Evolutionary conservation across 495 filamentous ascomycete genomes (phyloP).

Genomic region (Daldinia childiae): DNA sequence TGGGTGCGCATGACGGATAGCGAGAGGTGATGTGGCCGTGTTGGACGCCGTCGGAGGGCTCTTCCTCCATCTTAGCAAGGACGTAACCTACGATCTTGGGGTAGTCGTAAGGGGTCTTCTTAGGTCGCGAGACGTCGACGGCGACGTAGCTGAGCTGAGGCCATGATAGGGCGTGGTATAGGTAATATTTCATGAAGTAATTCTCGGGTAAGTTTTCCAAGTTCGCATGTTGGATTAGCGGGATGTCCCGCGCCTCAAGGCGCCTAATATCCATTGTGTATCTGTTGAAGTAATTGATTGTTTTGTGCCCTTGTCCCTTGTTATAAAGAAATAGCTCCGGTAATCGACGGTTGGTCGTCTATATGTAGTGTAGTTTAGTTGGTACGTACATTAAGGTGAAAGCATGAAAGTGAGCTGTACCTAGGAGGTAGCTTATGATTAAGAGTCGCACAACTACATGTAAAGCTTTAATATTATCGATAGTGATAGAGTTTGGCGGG

Average conservation of each 20-base stretch:
- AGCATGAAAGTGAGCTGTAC: background rate
- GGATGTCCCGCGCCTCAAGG: slow-evolving; percentile 80
- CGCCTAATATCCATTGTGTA: slow-evolving; percentile 79
- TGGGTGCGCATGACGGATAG: slow-evolving; percentile 97
- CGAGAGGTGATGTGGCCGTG: slow-evolving; percentile 96
- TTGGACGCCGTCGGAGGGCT: slow-evolving; percentile 86
- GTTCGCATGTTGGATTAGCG: slow-evolving; percentile 96
- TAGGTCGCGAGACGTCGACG: slow-evolving; percentile 83
- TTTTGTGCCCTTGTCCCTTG: background rate
- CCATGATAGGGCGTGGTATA: slow-evolving; percentile 98
- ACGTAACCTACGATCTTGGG: slow-evolving; percentile 99
- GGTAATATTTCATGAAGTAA: slow-evolving; percentile 99
- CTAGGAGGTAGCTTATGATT: slow-evolving; percentile 6
- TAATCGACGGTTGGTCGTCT: background rate
- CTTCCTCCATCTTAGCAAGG: slow-evolving; percentile 99
- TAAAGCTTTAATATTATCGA: slow-evolving; percentile 22
- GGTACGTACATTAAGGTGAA: background rate
- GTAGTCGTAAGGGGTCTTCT: slow-evolving; percentile 81
- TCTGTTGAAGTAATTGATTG: background rate
- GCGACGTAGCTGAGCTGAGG: slow-evolving; percentile 96
- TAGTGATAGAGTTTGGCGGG: slow-evolving; percentile 9
- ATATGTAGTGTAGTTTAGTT: background rate
- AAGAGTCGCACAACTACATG: background rate
- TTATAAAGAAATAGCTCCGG: background rate
- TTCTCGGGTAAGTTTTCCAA: slow-evolving; percentile 99